Conservation (phyloP, 2,329 filamentous ascomycete genomes). For the Colletotrichum eleusines region DNA sequence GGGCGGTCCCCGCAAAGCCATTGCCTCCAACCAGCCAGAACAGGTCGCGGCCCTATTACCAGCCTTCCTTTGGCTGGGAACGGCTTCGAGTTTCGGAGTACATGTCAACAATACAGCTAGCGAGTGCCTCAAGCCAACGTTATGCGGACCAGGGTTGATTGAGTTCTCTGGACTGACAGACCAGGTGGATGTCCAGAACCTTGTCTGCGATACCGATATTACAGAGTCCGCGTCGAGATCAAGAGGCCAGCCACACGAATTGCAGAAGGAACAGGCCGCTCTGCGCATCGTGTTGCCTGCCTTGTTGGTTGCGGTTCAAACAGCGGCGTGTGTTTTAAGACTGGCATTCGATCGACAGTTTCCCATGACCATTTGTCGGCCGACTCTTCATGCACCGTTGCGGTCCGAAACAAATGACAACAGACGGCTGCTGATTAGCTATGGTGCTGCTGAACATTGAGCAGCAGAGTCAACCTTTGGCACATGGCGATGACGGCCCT, state of each 20-base stretch:
- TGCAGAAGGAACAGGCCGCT: neutral
- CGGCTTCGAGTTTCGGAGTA: neutral
- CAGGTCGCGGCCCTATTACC: neutral
- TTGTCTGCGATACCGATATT: neutral
- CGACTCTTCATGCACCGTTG: conserved; percentile 5
- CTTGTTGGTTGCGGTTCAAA: neutral
- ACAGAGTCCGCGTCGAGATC: neutral
- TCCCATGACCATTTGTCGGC: conserved; percentile 9
- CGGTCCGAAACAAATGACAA: conserved; percentile 15
- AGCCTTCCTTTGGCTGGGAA: neutral
- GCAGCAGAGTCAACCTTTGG: conserved; percentile 2
- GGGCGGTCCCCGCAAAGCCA: conserved; percentile 14
- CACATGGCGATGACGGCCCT: neutral
- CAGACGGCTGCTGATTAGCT: conserved; percentile 10
- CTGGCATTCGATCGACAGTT: conserved; percentile 11
- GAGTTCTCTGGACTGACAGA: neutral
- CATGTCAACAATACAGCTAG: neutral
- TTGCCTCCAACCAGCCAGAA: neutral
- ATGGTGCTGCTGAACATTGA: neutral
- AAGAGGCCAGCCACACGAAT: neutral
- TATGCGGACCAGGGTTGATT: neutral
- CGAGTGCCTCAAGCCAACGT: neutral
- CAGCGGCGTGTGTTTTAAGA: conserved; percentile 4
- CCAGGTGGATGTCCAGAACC: neutral
- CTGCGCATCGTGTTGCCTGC: neutral